A percentile compares a stretch with the other conserved stretches of the same genome.
Conservation (phyloP, 345 rosid genomes). For the Corchorus olitorius region DNA sequence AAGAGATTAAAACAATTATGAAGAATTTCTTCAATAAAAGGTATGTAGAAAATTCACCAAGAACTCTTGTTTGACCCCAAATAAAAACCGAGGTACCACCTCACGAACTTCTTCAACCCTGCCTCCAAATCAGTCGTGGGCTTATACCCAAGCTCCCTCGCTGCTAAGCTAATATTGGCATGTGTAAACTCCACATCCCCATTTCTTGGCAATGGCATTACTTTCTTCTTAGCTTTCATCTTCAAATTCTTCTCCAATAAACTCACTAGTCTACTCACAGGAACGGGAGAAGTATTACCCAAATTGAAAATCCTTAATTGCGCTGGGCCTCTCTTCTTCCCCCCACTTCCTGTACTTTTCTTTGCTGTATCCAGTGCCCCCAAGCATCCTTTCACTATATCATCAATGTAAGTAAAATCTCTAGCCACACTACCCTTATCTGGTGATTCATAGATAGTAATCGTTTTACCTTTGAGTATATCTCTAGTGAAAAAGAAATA, state of each 20-base stretch:
- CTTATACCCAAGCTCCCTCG: constrained; percentile 56
- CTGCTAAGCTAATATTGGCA: constrained; percentile 61
- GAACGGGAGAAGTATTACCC: constrained; percentile 67
- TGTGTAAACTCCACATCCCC: constrained; percentile 73
- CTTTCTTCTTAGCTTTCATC: constrained; percentile 59
- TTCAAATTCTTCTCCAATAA: constrained; percentile 65
- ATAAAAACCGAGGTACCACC: constrained; percentile 64
- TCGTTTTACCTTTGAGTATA: constrained; percentile 53
- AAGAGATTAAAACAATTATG: not conserved
- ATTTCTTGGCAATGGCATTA: constrained; percentile 60
- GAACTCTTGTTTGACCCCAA: constrained; percentile 48
- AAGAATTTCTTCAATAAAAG: not conserved
- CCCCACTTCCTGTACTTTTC: constrained; percentile 74
- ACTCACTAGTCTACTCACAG: constrained; percentile 56
- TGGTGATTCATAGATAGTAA: constrained; percentile 48
- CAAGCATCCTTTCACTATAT: constrained; percentile 68
- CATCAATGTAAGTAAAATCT: constrained; percentile 73
- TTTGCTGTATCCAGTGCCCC: constrained; percentile 63
- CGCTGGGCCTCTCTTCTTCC: constrained; percentile 59
- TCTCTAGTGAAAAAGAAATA: constrained; percentile 69
- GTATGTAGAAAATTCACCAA: constrained; percentile 21
- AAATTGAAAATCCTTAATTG: constrained; percentile 62
- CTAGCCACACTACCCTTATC: constrained; percentile 63
- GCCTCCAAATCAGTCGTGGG: constrained; percentile 62
- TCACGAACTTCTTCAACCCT: constrained; percentile 72